Evolutionary conservation across 2,329 filamentous ascomycete genomes (phyloP), one percentile per base, ranked within the genome.

Genomic region (Fusarium nematophilum): DNA sequence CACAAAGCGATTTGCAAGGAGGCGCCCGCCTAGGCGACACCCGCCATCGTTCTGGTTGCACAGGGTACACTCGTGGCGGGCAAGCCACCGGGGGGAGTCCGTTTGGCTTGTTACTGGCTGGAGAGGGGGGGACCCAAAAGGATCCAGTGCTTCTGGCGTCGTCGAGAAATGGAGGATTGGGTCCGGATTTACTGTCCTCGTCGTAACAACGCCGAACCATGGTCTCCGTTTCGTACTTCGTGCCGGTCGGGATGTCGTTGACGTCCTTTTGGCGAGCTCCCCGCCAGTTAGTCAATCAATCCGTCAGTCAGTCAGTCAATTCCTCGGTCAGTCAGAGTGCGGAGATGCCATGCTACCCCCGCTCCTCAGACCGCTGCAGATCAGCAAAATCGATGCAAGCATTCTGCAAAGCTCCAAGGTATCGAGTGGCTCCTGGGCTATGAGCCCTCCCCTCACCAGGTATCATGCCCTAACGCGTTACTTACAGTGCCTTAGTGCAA

Each of bases 371-470:
- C 65, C 59, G 64, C 65, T 57, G 56, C 51, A 64, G 59, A 67
- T 60, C 62, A 64, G 59, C 53, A 59, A 64, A 27, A 18, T 45
- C 39, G 30, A 63, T 53, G 38, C 56, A 63, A 44, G 49, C 36
- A 63, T 60, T 64, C 49, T 43, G 44, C 45, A 42, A 43, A 51
- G 49, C 44, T 53, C 59, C 48, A 40, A n/a, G 51, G 47, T 49
- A 44, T 56, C 29, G 57, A 55, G 52, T 62, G 62, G 65, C 59
- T 61, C 62, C 57, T n/a, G 47, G 50, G 26, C 38, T 53, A 55
- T 67, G 65, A 67, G 67, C 45, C 59, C 53, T 64, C 47, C n/a
- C n/a, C n/a, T n/a, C n/a, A 67, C 38, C 50, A 56, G 43, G 42
- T 54, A 43, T 59, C 53, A 51, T 63, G 49, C 50, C 58, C 64